phyloP scores from a whole-genome alignment of 2,329 filamentous ascomycete species.

The Ilyonectria destructans region DNA sequence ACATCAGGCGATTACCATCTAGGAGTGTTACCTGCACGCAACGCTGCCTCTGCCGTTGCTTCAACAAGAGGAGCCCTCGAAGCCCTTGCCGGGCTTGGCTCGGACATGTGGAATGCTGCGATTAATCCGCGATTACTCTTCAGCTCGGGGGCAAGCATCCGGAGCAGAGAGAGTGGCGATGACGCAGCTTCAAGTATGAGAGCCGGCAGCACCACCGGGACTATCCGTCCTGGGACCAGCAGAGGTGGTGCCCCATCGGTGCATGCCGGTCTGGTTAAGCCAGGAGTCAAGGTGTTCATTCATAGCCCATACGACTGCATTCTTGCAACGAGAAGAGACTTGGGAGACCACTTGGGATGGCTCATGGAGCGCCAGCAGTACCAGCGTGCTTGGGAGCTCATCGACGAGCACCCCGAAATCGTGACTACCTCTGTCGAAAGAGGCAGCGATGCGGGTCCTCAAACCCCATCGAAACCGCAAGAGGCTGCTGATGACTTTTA shows the following conservation, averaged over 20 bases:
- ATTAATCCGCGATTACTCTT: conserved; percentile 91
- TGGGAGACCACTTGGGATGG: conserved; percentile 90
- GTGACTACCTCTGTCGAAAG: conserved; percentile 62
- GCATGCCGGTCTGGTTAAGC: conserved; percentile 71
- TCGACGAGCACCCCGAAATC: conserved; percentile 90
- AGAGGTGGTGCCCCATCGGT: conserved; percentile 55
- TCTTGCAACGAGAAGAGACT: conserved; percentile 89
- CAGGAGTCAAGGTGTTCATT: conserved; percentile 85
- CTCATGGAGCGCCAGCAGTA: conserved; percentile 86
- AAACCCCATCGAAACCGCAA: conserved; percentile 60
- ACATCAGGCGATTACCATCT: conserved; percentile 94
- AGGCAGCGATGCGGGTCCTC: conserved; percentile 57
- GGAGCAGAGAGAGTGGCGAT: conserved; percentile 74
- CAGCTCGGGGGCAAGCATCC: conserved; percentile 86
- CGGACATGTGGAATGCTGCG: conserved; percentile 91
- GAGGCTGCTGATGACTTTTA: conserved; percentile 76
- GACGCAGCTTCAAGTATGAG: conserved; percentile 66
- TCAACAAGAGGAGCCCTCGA: conserved; percentile 84
- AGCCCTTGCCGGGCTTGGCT: conserved; percentile 79
- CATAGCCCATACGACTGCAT: conserved; percentile 98
- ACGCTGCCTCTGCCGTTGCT: conserved; percentile 75
- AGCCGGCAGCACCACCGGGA: conserved; percentile 55
- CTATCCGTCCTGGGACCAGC: conserved; percentile 48
- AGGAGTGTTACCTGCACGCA: conserved; percentile 83
- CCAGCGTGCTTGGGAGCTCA: conserved; percentile 88